phyloP scores from a whole-genome alignment of 2,329 filamentous ascomycete genomes.

The Fusarium newnesense region DNA sequence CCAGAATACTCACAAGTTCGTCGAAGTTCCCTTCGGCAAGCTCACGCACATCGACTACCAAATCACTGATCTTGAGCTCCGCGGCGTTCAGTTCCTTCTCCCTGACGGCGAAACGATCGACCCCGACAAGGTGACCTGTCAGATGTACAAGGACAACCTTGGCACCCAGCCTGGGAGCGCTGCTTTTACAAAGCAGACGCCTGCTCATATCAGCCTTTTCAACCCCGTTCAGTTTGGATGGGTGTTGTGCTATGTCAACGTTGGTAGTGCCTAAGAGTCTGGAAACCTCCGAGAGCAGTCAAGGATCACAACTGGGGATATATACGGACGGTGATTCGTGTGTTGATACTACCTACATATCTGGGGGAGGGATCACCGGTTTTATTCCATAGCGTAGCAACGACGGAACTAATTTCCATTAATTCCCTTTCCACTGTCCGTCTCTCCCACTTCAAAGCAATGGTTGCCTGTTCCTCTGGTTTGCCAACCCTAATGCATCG shows the following conservation, averaged over 20 bases:
- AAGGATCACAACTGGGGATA: not conserved
- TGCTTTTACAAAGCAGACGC: constrained; percentile 11
- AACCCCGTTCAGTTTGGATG: constrained; percentile 1
- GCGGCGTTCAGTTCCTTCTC: not conserved
- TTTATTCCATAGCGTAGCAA: not conserved
- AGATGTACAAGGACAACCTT: constrained; percentile 35
- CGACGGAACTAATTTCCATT: not conserved
- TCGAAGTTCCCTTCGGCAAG: not conserved
- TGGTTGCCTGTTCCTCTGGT: not conserved
- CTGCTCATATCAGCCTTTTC: not conserved
- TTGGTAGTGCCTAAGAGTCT: not conserved
- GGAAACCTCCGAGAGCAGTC: too few relatives aligned
- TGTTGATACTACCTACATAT: too few relatives aligned
- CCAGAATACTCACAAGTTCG: not conserved
- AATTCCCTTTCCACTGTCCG: too few relatives aligned
- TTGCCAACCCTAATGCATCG: too few relatives aligned
- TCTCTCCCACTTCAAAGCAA: too few relatives aligned
- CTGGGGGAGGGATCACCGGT: too few relatives aligned
- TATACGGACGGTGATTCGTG: not conserved
- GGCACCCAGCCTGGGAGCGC: constrained; percentile 29
- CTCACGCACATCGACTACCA: constrained; percentile 1
- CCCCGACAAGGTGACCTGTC: constrained; percentile 24
- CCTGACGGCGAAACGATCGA: not conserved
- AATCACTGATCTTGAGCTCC: not conserved
- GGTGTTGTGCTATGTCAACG: not conserved